Conservation (phyloP, 2,329 filamentous ascomycete species). For the Aureobasidium sp. region DNA sequence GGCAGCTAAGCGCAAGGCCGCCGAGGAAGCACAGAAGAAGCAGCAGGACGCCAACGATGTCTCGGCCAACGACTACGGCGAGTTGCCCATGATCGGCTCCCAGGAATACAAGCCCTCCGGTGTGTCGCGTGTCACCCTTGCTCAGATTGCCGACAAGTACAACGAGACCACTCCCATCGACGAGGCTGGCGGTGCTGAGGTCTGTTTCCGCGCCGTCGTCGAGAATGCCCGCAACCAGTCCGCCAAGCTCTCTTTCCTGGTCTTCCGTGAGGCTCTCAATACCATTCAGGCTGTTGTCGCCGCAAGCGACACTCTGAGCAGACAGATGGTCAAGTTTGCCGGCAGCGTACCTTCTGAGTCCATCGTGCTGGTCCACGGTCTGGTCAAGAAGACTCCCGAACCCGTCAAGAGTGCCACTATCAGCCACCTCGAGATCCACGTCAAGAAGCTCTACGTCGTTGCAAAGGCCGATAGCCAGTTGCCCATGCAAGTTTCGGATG, state of each 20-base stretch:
- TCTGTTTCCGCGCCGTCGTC: slow-evolving; percentile 71
- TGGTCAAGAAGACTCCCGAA: slow-evolving; percentile 72
- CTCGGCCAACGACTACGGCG: slow-evolving; percentile 72
- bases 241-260: slow-evolving; percentile 85
- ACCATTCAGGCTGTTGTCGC: slow-evolving; percentile 75
- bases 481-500: slow-evolving; percentile 50
- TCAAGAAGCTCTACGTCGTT: slow-evolving; percentile 75
- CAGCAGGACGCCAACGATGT: slow-evolving; percentile 58
- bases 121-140: slow-evolving; percentile 51
- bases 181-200: slow-evolving; percentile 39
- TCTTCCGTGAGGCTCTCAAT: slow-evolving; percentile 67
- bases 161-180: slow-evolving; percentile 45
- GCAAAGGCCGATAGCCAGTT: slow-evolving; percentile 53
- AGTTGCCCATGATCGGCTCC: slow-evolving; percentile 51
- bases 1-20: slow-evolving; percentile 57
- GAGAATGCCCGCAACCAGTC: slow-evolving; percentile 84
- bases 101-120: slow-evolving; percentile 42
- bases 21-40: slow-evolving; percentile 58
- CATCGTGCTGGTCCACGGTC: slow-evolving; percentile 71
- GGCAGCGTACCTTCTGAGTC: slow-evolving; percentile 68
- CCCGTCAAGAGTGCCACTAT: slow-evolving; percentile 83
- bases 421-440: slow-evolving; percentile 74
- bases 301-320: slow-evolving; percentile 54
- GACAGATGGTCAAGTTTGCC: slow-evolving; percentile 93
- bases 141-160: slow-evolving; percentile 53